A percentile compares a stretch with the other conserved stretches of the same genome.
These are phyloP conservation scores for Phaeolepiota aurea DNA, from an alignment of 768 basidiomycete species.

Conservation along the genomic window DNA sequence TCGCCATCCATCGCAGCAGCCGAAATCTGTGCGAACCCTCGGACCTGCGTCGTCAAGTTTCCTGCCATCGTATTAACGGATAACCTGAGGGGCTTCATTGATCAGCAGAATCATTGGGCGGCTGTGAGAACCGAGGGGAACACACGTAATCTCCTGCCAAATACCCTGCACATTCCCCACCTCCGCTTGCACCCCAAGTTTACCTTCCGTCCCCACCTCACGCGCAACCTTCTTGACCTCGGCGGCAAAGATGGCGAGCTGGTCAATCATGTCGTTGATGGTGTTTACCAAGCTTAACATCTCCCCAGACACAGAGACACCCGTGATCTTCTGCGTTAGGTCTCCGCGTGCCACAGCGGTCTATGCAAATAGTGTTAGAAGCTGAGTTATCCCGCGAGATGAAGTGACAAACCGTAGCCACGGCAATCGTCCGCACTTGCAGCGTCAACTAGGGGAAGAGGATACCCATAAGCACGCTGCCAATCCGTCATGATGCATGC, in stretches of 20 bases:
- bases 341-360: slow-evolving; percentile 94
- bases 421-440: slow-evolving; percentile 90
- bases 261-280: slow-evolving; percentile 81
- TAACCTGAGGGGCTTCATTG: too few species aligned
- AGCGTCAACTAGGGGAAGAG: slow-evolving; percentile 59
- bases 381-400: too few species aligned
- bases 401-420: slow-evolving; percentile 78
- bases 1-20: slow-evolving; percentile 99
- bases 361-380: too few species aligned
- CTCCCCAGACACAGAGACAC: slow-evolving; percentile 90
- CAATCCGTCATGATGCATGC: too few species aligned
- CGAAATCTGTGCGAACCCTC: slow-evolving; percentile 97
- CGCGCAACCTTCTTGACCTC: slow-evolving; percentile 90
- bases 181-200: slow-evolving; percentile 94
- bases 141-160: slow-evolving; percentile 98
- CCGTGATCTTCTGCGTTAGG: slow-evolving; percentile 87
- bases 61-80: slow-evolving; percentile 98
- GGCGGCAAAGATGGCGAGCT: slow-evolving; percentile 46
- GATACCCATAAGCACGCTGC: neutral
- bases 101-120: too few species aligned
- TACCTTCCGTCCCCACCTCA: slow-evolving; percentile 98
- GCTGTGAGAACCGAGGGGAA: too few species aligned
- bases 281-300: slow-evolving; percentile 95
- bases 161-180: slow-evolving; percentile 96
- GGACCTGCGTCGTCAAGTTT: slow-evolving; percentile 95